Base-by-base conservation (phyloP, 805 yeast species). In the Ogataea pilisensis region DNA sequence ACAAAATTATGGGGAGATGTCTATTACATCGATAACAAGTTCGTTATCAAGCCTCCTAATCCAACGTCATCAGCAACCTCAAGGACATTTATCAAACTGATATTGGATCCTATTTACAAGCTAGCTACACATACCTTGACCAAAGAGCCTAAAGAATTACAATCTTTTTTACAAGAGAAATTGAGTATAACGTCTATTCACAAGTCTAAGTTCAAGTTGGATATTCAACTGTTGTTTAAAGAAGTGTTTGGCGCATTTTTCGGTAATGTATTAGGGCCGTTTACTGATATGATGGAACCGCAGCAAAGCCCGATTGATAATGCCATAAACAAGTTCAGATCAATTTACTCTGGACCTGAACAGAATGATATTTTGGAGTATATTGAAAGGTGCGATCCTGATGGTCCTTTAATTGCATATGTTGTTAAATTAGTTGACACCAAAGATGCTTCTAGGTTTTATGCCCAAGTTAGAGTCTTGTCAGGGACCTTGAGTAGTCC, bases 81-180 rank as follows among this genome's bases (percentile, higher is more conserved):
- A 30, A 54, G 77, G 39, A 58, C 87, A 1, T 85, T 91, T 58
- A 72, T 74, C 5, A 66, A 70, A 34, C 83, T 88, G 50, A 70
- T 93, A 7, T 63, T 89, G 8, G 78, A 77, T 20, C 99, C 98
- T 2, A 53, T 91, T 11, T 91, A 89, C 64, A 90, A 91, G 57
- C 57, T 90, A 8, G 63, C 81, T 28, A 70, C 87, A 0, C 70
- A 76, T 37, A 69, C 85, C 0, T 54, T 91, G 9, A 70, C 87
- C 0, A 68, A 73, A 27, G 73, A 74, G 14, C 62, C 75, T 2
- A 58, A 62, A 4, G 64, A 64, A 0, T 55, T 87, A 14, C 55
- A 71, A 8, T 41, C 43, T 3, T 57, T 75, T 18, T 58, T 87
- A n/a, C 65, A 69, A 53, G 52, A 66, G 1, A 63, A 76, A 24